Evolutionary conservation across 1,139 yeast species (phyloP).

Genomic region (Waltiozyma sp.): DNA sequence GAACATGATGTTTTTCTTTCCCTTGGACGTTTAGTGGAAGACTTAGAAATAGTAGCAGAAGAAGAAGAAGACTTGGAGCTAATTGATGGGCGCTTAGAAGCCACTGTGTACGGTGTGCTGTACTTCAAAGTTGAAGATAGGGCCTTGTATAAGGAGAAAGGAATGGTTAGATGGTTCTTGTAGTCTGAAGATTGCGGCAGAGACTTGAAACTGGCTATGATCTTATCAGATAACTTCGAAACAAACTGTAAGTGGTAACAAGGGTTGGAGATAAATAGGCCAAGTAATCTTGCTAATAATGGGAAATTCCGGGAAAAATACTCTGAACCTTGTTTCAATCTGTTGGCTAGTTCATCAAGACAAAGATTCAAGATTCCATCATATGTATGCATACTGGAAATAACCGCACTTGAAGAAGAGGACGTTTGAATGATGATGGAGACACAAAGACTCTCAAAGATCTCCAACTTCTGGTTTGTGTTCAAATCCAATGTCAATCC

Average conservation of each 20-base stretch:
- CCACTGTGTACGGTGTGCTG: neutral
- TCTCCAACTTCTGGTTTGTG: neutral
- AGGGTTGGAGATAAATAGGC: neutral
- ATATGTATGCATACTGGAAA: neutral
- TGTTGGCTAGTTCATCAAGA: neutral
- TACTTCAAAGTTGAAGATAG: neutral
- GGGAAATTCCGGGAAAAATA: neutral
- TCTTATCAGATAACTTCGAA: neutral
- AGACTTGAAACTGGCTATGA: neutral
- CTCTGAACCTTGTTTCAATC: neutral
- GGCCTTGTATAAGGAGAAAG: neutral
- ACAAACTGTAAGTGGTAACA: neutral
- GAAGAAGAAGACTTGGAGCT: neutral
- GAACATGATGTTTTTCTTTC: neutral
- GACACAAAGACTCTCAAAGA: neutral
- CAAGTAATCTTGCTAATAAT: neutral
- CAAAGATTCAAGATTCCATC: neutral
- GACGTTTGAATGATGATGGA: neutral
- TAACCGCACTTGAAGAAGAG: neutral
- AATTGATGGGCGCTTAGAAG: neutral
- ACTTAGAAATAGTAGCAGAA: neutral
- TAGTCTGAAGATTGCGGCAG: neutral
- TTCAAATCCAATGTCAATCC: neutral
- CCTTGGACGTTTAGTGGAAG: neutral
- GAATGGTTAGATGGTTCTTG: neutral